Evolutionary conservation across 495 filamentous ascomycete species (phyloP).

Genomic region (Xanthoparmelia taractica): DNA sequence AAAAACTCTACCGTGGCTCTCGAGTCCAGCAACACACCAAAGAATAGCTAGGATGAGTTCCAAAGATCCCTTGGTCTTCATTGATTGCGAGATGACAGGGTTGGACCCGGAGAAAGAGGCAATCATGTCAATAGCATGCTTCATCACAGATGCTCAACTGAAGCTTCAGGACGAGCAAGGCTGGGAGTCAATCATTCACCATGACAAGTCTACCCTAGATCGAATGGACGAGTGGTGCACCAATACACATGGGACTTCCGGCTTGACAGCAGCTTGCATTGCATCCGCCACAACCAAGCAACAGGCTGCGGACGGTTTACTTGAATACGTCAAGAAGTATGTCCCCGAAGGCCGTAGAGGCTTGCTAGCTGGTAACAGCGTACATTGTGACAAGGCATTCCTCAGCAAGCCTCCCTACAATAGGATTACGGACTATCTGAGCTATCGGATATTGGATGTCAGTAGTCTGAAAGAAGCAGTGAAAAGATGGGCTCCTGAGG

Average conservation of each 20-base stretch:
- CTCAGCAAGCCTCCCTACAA: conserved; percentile 66
- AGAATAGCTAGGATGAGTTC: conserved; percentile 44
- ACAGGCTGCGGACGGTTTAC: conserved; percentile 61
- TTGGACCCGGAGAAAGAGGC: conserved; percentile 68
- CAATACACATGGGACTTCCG: conserved; percentile 57
- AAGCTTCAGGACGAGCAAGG: conserved; percentile 67
- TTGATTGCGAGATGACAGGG: conserved; percentile 98
- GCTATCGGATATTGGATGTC: conserved; percentile 88
- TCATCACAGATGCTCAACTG: conserved; percentile 76
- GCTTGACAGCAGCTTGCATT: conserved; percentile 70
- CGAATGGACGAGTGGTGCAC: conserved; percentile 70
- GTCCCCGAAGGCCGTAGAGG: conserved; percentile 57
- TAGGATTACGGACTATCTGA: conserved; percentile 62
- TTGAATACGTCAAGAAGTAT: conserved; percentile 66
- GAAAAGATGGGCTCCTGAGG: conserved; percentile 64
- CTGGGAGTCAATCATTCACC: conserved; percentile 74
- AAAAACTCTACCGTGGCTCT: neutral
- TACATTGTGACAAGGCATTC: conserved; percentile 85
- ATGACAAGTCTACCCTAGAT: conserved; percentile 60
- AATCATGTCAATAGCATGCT: conserved; percentile 90
- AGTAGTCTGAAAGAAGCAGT: conserved; percentile 85
- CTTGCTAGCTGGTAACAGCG: conserved; percentile 81
- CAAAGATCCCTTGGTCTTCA: conserved; percentile 67
- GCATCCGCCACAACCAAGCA: conserved; percentile 63
- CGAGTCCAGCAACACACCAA: neutral